Percentiles rank a stretch among this genome's conserved stretches.
Conservation (phyloP, 495 filamentous ascomycete species). For the Melanomma pulvis-pyrius region DNA sequence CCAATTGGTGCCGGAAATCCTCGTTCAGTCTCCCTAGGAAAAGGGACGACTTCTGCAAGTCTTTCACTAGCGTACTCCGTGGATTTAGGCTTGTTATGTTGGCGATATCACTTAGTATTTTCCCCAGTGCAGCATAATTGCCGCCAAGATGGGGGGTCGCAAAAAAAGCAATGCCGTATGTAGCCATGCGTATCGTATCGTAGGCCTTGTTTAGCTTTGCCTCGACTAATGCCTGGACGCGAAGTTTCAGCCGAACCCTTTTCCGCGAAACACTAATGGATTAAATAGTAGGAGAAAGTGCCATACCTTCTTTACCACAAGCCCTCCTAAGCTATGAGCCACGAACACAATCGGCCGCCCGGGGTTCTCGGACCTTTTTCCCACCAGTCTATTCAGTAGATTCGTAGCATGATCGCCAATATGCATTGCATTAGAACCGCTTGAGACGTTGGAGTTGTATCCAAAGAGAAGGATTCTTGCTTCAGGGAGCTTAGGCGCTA, state of each 20-base stretch:
- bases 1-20: conserved; percentile 9
- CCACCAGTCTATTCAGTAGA: neutral
- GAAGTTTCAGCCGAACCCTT: neutral
- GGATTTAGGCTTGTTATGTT: neutral
- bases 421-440: neutral
- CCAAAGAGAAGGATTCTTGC: conserved; percentile 5
- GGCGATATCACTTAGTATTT: neutral
- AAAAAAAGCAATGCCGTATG: conserved; percentile 8
- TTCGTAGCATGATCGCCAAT: conserved; percentile 4
- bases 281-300: neutral
- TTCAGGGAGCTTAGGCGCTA: neutral
- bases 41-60: neutral
- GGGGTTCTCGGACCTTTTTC: neutral
- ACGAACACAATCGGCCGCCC: conserved; percentile 5
- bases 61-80: neutral
- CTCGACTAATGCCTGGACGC: neutral
- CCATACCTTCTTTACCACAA: conserved; percentile 7
- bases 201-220: conserved; percentile 8
- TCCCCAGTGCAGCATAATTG: neutral
- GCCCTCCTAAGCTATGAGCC: conserved; percentile 8
- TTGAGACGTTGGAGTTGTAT: conserved; percentile 8
- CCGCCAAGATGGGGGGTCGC: conserved; percentile 4
- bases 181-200: neutral
- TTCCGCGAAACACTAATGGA: neutral
- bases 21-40: conserved; percentile 2